Evolutionary conservation across 164 flowering plant species (phyloP).

Genomic region (Umbilicus rupestris): DNA sequence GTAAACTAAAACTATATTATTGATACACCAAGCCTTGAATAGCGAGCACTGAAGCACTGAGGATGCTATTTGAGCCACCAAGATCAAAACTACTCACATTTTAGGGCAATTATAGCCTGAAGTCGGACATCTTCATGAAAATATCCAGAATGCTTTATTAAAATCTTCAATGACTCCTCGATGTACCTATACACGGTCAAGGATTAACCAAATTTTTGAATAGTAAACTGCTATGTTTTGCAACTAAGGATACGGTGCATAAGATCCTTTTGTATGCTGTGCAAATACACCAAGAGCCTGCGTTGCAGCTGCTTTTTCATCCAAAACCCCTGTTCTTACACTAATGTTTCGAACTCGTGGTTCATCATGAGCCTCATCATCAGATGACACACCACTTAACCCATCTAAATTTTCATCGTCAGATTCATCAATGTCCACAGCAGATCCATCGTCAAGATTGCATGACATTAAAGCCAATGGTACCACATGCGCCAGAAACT

Average conservation of each 20-base stretch:
- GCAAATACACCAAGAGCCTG: conserved; percentile 95
- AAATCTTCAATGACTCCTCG: conserved; percentile 80
- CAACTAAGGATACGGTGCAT: conserved; percentile 78
- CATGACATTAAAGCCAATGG: conserved; percentile 87
- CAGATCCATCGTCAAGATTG: conserved; percentile 97
- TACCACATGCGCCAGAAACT: conserved; percentile 93
- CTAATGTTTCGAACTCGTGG: conserved; percentile 91
- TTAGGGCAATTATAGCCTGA: conserved; percentile 71
- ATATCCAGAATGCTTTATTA: conserved; percentile 62
- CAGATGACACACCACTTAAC: conserved; percentile 90
- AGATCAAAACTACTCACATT: conserved; percentile 48
- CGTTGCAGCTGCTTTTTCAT: conserved; percentile 99
- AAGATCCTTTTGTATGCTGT: conserved; percentile 62
- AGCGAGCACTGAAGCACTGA: too few relatives aligned
- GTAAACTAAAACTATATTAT: too few relatives aligned
- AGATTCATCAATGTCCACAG: conserved; percentile 78
- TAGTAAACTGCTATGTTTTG: not conserved
- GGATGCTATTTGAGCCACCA: too few relatives aligned
- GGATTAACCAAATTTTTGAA: not conserved
- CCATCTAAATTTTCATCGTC: conserved; percentile 71
- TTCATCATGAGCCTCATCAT: conserved; percentile 94
- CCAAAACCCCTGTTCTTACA: conserved; percentile 92
- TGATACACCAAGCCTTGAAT: too few relatives aligned
- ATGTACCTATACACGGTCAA: conserved; percentile 39
- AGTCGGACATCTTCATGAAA: conserved; percentile 99